phyloP scores from a whole-genome alignment of 768 basidiomycete species.

The Podaxis mareebaensis region DNA sequence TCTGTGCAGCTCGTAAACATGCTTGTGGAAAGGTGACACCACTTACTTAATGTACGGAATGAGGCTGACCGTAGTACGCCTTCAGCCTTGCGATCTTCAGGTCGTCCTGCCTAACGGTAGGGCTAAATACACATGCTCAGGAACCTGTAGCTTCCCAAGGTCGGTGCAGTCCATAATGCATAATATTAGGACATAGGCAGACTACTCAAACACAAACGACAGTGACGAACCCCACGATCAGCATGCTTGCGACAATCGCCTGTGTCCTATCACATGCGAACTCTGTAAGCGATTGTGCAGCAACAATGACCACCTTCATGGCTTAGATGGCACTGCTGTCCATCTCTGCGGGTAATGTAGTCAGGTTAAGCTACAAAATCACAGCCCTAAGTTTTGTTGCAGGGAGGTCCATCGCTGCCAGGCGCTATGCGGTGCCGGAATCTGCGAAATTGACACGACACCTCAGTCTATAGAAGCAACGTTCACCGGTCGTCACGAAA shows the following conservation, averaged over 20 bases:
- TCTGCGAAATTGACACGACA: constrained; percentile 58
- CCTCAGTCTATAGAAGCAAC: constrained; percentile 64
- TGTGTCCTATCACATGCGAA: constrained; percentile 55
- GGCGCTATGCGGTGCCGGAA: constrained; percentile 46
- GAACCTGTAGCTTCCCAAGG: constrained; percentile 45
- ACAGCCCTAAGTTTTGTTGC: not conserved
- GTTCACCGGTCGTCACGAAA: constrained; percentile 59
- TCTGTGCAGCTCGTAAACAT: constrained; percentile 54
- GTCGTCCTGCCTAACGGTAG: constrained; percentile 27
- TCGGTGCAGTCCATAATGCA: constrained; percentile 17
- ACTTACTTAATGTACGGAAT: constrained; percentile 8
- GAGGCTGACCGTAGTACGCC: not conserved
- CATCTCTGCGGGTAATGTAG: constrained; percentile 60
- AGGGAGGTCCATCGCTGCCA: constrained; percentile 56
- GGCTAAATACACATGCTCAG: constrained; percentile 37
- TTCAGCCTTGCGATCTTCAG: constrained; percentile 41
- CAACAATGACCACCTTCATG: constrained; percentile 52
- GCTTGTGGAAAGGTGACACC: constrained; percentile 52
- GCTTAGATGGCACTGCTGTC: constrained; percentile 33
- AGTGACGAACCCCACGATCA: constrained; percentile 46
- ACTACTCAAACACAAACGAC: not conserved
- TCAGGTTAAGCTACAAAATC: not conserved
- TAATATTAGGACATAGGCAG: not conserved
- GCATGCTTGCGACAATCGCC: constrained; percentile 51
- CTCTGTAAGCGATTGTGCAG: constrained; percentile 58